Evolutionary conservation across 352 stramenopile genomes (phyloP).

Genomic region (Globisporangium polare): DNA sequence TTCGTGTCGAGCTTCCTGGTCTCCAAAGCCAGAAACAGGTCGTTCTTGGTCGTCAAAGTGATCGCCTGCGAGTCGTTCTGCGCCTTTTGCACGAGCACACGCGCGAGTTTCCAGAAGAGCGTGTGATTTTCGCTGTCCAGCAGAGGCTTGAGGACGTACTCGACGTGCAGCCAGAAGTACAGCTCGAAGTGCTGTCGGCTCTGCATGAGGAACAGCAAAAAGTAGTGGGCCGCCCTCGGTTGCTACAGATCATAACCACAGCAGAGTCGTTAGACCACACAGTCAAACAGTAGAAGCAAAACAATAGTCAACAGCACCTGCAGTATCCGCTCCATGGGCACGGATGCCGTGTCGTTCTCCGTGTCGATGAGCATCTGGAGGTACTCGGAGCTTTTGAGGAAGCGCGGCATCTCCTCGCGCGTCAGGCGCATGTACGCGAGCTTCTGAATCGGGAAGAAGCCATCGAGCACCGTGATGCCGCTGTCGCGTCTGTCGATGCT

Average conservation of each 20-base stretch:
- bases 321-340: constrained; percentile 78
- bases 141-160: constrained; percentile 80
- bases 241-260: constrained; percentile 26
- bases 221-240: constrained; percentile 79
- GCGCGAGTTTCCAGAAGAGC: constrained; percentile 68
- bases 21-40: constrained; percentile 50
- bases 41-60: constrained; percentile 67
- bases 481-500: constrained; percentile 37
- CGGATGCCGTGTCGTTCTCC: constrained; percentile 66
- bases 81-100: constrained; percentile 66
- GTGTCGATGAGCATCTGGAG: constrained; percentile 82
- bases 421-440: constrained; percentile 82
- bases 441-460: constrained; percentile 84
- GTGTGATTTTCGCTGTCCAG: constrained; percentile 39
- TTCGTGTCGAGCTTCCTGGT: constrained; percentile 39
- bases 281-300: neutral
- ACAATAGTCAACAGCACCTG: constrained; percentile 29
- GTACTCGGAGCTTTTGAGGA: constrained; percentile 84
- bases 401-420: constrained; percentile 73
- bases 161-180: constrained; percentile 87
- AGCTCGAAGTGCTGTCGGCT: constrained; percentile 85
- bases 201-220: constrained; percentile 85
- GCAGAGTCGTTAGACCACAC: neutral
- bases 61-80: constrained; percentile 78
- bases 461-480: constrained; percentile 47